Conservation (phyloP, 2,329 filamentous ascomycete genomes). For the Lachnellula subtilissima region DNA sequence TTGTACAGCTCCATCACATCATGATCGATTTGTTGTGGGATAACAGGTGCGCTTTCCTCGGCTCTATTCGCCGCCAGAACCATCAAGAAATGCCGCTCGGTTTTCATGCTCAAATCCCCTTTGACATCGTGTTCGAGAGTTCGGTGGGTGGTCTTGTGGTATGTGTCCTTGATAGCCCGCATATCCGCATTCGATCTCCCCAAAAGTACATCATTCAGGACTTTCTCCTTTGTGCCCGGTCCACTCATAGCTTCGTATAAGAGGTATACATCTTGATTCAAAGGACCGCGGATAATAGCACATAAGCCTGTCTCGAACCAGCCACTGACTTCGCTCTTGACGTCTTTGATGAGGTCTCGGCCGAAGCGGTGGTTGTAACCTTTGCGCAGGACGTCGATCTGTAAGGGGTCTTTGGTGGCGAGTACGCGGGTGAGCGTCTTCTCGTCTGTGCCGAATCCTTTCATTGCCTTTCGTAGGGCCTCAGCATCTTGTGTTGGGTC, state of each 20-base stretch:
- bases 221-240: constrained; percentile 76
- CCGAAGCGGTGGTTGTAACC: constrained; percentile 61
- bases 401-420: constrained; percentile 69
- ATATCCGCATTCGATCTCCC: constrained; percentile 83
- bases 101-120: constrained; percentile 79
- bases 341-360: constrained; percentile 68
- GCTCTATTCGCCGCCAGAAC: constrained; percentile 68
- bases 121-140: constrained; percentile 68
- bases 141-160: constrained; percentile 61
- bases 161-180: constrained; percentile 75
- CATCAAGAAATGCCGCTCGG: constrained; percentile 78
- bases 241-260: constrained; percentile 71
- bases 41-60: constrained; percentile 72
- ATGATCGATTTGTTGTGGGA: constrained; percentile 66
- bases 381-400: constrained; percentile 63
- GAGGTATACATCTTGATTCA: constrained; percentile 69
- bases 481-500: constrained; percentile 67
- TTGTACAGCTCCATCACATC: constrained; percentile 72
- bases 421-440: constrained; percentile 67
- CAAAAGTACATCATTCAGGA: constrained; percentile 83
- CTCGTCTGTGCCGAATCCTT: constrained; percentile 88
- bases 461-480: constrained; percentile 76
- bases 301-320: constrained; percentile 72
- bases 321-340: constrained; percentile 71
- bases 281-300: constrained; percentile 71